Evolutionary conservation across 139 green algal species (phyloP), one percentile per base, ranked within the genome.

Genomic region (Desmodesmus armatus): DNA sequence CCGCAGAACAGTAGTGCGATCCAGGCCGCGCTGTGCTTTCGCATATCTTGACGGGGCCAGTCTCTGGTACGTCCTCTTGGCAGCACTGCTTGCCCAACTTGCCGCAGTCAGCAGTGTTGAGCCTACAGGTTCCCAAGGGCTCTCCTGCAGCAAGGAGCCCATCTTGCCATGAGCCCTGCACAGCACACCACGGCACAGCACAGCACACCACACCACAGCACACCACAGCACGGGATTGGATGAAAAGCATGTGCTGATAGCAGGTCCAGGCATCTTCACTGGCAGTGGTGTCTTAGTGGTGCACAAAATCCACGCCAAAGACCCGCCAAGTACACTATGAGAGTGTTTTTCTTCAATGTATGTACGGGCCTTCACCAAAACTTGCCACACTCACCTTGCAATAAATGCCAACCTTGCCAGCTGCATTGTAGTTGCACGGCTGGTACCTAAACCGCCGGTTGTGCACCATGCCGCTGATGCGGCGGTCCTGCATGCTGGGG

Each of bases 341-440:
- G n/a, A n/a, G n/a, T n/a, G n/a, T n/a, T n/a, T n/a, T n/a, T n/a
- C n/a, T n/a, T n/a, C n/a, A n/a, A n/a, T n/a, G n/a, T n/a, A n/a
- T n/a, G n/a, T n/a, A n/a, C n/a, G n/a, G n/a, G n/a, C n/a, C n/a
- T n/a, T n/a, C n/a, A n/a, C n/a, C n/a, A n/a, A n/a, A n/a, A n/a
- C n/a, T n/a, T n/a, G n/a, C n/a, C n/a, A n/a, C n/a, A n/a, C n/a
- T n/a, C n/a, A n/a, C n/a, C 19, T 75, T n/a, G 49, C 80, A 86
- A 69, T 80, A 86, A 15, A 86, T 86, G 40, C 80, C 80, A 3
- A 29, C 4, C 33, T 60, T 55, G 13, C 67, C 80, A 3, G 80
- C 67, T 33, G 80, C 80, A 1, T 19, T 25, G 58, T 86, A 80
- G 51, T 86, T 86, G 70, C 80, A 86, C 19, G 80, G 80, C 49